Evolutionary conservation across 495 filamentous ascomycete species (phyloP).

Genomic region (Penicillium desertorum): DNA sequence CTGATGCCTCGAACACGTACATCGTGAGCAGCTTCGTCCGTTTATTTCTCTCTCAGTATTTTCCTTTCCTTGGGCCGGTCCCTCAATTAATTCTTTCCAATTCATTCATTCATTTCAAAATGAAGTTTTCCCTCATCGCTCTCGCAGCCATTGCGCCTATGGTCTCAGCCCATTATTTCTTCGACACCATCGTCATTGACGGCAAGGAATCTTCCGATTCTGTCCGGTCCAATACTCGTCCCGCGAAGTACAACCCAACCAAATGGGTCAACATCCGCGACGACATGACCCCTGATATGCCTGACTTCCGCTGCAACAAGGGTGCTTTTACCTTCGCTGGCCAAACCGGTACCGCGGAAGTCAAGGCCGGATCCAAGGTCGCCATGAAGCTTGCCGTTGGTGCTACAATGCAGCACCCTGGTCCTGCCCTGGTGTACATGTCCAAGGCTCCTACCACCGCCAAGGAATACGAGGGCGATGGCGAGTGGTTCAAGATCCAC

Average conservation of each 20-base stretch:
- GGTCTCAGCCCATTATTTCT: background rate
- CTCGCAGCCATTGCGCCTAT: background rate
- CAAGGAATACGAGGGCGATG: conserved; percentile 37
- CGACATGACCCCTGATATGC: background rate
- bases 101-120: background rate
- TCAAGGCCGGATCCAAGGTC: background rate
- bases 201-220: background rate
- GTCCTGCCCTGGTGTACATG: conserved; percentile 48
- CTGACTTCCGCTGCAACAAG: background rate
- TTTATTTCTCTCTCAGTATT: background rate
- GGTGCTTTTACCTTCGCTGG: background rate
- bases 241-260: background rate
- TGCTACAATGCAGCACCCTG: conserved; percentile 43
- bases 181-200: background rate
- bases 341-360: background rate
- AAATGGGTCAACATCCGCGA: background rate
- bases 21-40: background rate
- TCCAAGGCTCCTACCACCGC: conserved; percentile 46
- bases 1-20: background rate
- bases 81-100: background rate
- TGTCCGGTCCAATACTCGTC: background rate
- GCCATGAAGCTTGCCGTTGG: conserved; percentile 13
- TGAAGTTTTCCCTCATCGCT: background rate
- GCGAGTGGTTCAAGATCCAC: conserved; percentile 52
- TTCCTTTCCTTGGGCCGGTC: background rate